These are phyloP conservation scores for Aspergillus thermomutatus DNA, from an alignment of 2,329 filamentous ascomycete species.

Conservation along the genomic window DNA sequence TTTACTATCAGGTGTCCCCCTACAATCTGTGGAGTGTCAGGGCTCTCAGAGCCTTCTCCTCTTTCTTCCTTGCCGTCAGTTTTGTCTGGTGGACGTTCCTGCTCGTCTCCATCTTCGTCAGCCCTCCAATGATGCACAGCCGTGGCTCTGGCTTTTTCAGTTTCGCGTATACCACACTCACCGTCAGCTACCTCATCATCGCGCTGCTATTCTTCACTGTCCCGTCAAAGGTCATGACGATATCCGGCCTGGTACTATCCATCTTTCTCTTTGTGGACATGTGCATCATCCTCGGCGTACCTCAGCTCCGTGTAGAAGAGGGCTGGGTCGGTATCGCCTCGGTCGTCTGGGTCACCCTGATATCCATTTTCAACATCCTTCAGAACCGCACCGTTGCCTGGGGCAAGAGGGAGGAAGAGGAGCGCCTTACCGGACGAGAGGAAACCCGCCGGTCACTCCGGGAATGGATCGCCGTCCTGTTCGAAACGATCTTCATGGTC, in stretches of 20 bases:
- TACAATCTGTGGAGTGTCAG: slow-evolving; percentile 95
- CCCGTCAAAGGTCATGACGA: slow-evolving; percentile 74
- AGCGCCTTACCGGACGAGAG: slow-evolving; percentile 81
- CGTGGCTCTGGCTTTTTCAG: slow-evolving; percentile 90
- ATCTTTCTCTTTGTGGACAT: slow-evolving; percentile 68
- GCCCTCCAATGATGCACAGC: slow-evolving; percentile 78
- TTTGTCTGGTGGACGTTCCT: slow-evolving; percentile 92
- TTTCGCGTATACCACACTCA: slow-evolving; percentile 77
- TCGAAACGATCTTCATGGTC: slow-evolving; percentile 68
- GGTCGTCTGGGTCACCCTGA: slow-evolving; percentile 76
- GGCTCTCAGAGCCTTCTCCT: slow-evolving; percentile 71
- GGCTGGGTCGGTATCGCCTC: slow-evolving; percentile 87
- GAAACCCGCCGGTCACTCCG: slow-evolving; percentile 77
- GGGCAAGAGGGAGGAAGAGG: slow-evolving; percentile 91
- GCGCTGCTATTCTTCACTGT: slow-evolving; percentile 82
- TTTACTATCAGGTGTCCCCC: slow-evolving; percentile 60
- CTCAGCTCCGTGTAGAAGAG: slow-evolving; percentile 74
- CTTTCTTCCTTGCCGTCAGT: slow-evolving; percentile 69
- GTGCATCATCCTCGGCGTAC: slow-evolving; percentile 74
- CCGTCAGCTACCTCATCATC: slow-evolving; percentile 71
- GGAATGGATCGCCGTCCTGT: slow-evolving; percentile 79
- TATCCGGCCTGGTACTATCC: slow-evolving; percentile 67
- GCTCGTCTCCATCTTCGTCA: slow-evolving; percentile 86
- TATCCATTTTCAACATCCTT: slow-evolving; percentile 73
- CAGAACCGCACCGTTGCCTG: slow-evolving; percentile 81